Evolutionary conservation across 2,329 filamentous ascomycete species (phyloP), one percentile per base, ranked within the genome.

Genomic region (Cladophialophora immunda): DNA sequence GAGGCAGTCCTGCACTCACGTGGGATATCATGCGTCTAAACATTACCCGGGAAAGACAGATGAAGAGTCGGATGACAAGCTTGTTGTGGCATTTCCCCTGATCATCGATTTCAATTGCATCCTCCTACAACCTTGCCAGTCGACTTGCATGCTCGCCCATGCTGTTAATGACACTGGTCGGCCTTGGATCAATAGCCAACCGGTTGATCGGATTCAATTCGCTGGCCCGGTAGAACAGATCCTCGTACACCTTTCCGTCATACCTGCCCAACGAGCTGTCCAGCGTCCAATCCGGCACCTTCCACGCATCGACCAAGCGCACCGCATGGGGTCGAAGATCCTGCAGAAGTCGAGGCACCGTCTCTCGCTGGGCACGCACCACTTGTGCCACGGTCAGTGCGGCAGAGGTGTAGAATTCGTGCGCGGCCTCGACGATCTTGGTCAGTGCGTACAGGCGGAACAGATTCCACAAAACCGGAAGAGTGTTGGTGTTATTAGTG

Each of bases 211-310:
- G 91, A 74, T 93, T 93, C 72, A 90, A 78, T 80, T 91, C 84
- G 68, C 86, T 89, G 0, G 91, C 91, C n/a, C 91, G 81, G 73
- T 88, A 81, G 79, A 93, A 93, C 81, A 93, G 83, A 72, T 93
- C 91, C 76, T 92, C 89, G 72, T 93, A 93, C 1, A 93, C 91
- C 73, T 90, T 89, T n/a, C 91, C 91, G 68, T 93, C 91, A 53
- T 85, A 86, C 1, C 90, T 82, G 1, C 91, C 91, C 47, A 93
- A 77, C 65, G 86, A 88, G 72, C 86, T 89, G 75, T 93, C 90
- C 1, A 93, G 83, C 72, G 91, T 89, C 89, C 89, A 93, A 75
- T 93, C 91, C 1, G 90, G 88, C 78, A 93, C 91, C 66, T 86
- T 86, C 91, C 91, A 93, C 0, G 89, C 82, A 74, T 93, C 91